phyloP scores from a whole-genome alignment of 2,329 filamentous ascomycete species.

The Furcasterigmium sp. region DNA sequence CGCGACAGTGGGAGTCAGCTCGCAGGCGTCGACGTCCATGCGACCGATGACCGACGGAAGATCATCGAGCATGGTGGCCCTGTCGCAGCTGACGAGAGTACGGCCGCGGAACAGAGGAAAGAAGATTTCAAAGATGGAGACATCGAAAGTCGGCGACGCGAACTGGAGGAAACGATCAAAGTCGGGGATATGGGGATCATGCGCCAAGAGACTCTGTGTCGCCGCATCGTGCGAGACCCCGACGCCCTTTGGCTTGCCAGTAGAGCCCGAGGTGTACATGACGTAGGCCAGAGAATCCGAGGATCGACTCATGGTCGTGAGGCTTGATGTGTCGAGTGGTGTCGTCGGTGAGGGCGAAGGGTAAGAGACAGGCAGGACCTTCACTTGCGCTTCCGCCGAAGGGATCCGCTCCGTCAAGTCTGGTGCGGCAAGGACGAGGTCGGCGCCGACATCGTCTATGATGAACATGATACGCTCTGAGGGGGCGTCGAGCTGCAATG shows the following conservation, averaged over 20 bases:
- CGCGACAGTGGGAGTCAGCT: conserved; percentile 84
- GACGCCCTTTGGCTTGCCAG: conserved; percentile 84
- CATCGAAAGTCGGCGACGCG: conserved; percentile 87
- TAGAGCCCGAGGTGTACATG: conserved; percentile 91
- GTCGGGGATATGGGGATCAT: conserved; percentile 68
- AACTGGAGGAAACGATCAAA: conserved; percentile 87
- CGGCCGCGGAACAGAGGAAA: conserved; percentile 72
- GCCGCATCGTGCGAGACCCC: conserved; percentile 73
- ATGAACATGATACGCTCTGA: conserved; percentile 75
- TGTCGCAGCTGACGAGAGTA: conserved; percentile 68
- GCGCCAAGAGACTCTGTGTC: conserved; percentile 77
- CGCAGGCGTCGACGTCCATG: conserved; percentile 74
- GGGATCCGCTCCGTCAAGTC: conserved; percentile 27
- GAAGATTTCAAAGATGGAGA: conserved; percentile 93
- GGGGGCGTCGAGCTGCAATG: conserved; percentile 73
- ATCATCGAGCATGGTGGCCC: conserved; percentile 67
- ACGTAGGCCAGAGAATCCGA: conserved; percentile 66
- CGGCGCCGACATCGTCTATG: conserved; percentile 67
- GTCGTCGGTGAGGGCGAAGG: no score
- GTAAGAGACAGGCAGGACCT: no score
- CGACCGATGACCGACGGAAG: conserved; percentile 60
- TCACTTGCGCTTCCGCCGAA: background rate
- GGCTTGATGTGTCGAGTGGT: background rate
- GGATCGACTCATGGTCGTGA: background rate
- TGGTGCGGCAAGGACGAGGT: conserved; percentile 59